Evolutionary conservation across 352 stramenopile genomes (phyloP).

Genomic region (Blastocystis sp.): DNA sequence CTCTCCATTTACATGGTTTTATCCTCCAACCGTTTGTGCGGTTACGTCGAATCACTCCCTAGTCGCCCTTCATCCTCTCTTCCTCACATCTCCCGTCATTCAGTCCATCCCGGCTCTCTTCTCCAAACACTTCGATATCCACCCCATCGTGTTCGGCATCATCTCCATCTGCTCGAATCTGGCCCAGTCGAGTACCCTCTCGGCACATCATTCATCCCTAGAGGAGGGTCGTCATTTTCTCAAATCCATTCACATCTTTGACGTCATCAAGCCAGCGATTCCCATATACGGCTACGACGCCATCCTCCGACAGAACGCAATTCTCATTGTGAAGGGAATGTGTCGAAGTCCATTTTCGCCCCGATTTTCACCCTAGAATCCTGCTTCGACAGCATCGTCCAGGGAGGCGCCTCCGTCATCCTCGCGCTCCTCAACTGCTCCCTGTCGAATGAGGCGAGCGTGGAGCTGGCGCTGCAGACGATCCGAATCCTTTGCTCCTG

Average conservation of each 20-base stretch:
- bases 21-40: neutral
- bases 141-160: neutral
- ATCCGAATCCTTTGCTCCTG: constrained; percentile 12
- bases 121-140: neutral
- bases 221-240: constrained; percentile 21
- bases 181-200: neutral
- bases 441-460: neutral
- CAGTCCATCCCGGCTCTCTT: neutral
- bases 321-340: neutral
- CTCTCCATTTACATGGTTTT: constrained; percentile 37
- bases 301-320: neutral
- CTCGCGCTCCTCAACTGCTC: neutral
- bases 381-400: neutral
- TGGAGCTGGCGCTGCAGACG: neutral
- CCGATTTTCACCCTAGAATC: neutral
- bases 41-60: neutral
- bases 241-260: constrained; percentile 2
- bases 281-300: constrained; percentile 18
- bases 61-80: constrained; percentile 1
- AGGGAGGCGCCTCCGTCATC: neutral
- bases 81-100: constrained; percentile 9
- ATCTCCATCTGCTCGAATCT: constrained; percentile 25
- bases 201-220: neutral
- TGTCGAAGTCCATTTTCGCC: neutral
- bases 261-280: neutral